Evolutionary conservation across 352 stramenopile species (phyloP).

Genomic region (Globisporangium solare): DNA sequence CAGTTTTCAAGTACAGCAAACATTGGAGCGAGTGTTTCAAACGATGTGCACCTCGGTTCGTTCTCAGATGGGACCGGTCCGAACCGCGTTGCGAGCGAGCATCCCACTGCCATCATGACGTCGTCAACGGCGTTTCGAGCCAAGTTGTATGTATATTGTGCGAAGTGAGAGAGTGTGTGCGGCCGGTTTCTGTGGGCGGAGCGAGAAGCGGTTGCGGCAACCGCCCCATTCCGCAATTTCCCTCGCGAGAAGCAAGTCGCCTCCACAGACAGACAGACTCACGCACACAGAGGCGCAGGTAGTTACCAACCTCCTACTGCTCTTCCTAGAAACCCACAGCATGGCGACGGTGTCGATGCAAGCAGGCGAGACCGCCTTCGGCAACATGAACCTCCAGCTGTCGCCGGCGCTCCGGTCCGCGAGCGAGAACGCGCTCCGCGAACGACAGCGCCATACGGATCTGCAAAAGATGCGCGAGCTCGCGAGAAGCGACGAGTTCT

Average conservation of each 20-base stretch:
- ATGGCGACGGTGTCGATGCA: conserved; percentile 68
- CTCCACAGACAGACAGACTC: too few relatives aligned
- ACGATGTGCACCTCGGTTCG: not conserved
- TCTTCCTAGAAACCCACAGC: conserved; percentile 1
- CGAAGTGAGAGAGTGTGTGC: too few relatives aligned
- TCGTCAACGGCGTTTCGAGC: conserved; percentile 11
- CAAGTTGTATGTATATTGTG: conserved; percentile 5
- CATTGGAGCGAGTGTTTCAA: not conserved
- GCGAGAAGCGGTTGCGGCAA: not conserved
- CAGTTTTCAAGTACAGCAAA: not conserved
- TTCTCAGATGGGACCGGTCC: not conserved
- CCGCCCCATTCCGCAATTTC: conserved; percentile 9
- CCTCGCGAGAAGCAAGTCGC: not conserved
- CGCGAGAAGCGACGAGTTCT: conserved; percentile 75
- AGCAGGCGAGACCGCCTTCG: conserved; percentile 36
- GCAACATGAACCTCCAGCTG: conserved; percentile 39
- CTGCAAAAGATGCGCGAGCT: conserved; percentile 66
- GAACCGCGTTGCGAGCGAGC: not conserved
- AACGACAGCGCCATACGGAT: conserved; percentile 21
- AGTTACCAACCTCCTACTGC: too few relatives aligned
- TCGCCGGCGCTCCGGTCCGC: conserved; percentile 53
- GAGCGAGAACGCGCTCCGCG: conserved; percentile 39
- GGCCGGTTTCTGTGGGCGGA: conserved; percentile 6
- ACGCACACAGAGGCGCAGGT: too few relatives aligned
- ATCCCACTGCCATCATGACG: conserved; percentile 2